phyloP scores from a whole-genome alignment of 768 basidiomycete species.

The Leccinum pellstonianum region DNA sequence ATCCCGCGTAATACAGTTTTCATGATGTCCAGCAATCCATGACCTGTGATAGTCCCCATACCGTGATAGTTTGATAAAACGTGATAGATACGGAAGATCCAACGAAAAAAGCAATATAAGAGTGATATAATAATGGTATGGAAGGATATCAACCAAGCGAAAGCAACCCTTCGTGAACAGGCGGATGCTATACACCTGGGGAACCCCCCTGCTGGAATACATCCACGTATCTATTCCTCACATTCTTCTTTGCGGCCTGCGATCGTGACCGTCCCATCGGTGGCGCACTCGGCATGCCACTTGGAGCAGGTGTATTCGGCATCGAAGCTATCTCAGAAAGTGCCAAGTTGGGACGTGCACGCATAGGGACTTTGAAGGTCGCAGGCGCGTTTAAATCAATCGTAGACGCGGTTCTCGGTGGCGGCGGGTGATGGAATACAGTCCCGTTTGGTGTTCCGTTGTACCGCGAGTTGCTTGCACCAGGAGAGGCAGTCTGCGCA shows the following conservation, averaged over 20 bases:
- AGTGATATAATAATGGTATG: conserved; percentile 21
- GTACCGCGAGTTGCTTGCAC: conserved; percentile 39
- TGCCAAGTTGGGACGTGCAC: conserved; percentile 64
- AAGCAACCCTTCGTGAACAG: neutral
- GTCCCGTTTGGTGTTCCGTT: conserved; percentile 30
- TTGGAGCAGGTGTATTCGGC: conserved; percentile 31
- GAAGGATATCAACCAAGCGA: conserved; percentile 4
- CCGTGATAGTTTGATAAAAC: conserved; percentile 11
- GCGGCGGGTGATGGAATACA: conserved; percentile 17
- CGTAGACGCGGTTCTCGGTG: conserved; percentile 58
- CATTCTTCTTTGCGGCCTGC: conserved; percentile 65
- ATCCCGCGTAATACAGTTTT: neutral
- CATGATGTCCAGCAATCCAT: conserved; percentile 1
- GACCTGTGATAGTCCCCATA: neutral
- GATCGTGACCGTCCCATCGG: conserved; percentile 53
- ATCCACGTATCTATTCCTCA: conserved; percentile 86
- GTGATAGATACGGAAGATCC: conserved; percentile 25
- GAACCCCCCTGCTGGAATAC: conserved; percentile 66
- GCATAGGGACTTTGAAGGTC: conserved; percentile 50
- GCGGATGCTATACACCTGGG: conserved; percentile 10
- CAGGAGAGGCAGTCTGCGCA: conserved; percentile 84
- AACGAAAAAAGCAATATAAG: conserved; percentile 16
- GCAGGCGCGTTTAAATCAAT: conserved; percentile 58
- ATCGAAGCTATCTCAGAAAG: conserved; percentile 43
- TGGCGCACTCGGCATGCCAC: conserved; percentile 26